Base-by-base conservation (phyloP, 2,329 filamentous ascomycete species). In the Alternaria tenuissima region DNA sequence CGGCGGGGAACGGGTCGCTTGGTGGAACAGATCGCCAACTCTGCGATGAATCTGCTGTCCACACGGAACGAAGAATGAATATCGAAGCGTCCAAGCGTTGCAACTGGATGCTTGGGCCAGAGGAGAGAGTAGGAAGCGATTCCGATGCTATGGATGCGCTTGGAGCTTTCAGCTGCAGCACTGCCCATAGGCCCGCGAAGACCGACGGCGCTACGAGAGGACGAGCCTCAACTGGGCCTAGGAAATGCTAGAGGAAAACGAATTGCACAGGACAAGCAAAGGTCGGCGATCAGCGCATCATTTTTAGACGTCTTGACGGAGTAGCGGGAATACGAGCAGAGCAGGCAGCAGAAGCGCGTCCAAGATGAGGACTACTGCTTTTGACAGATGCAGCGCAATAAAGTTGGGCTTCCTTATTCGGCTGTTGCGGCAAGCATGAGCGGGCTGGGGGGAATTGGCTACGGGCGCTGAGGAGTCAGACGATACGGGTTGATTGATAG, bases 401-500 rank as follows among this genome's bases (percentile, higher is more conserved):
- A 64, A 63, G 59, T 55, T 61, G 65, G 63, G 65, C 69, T 69
- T 64, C 72, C 72, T 52, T 26, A 74, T 76, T 66, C 74, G 75
- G 75, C 65, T 73, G 69, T 62, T 75, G 74, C 74, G 74, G 74
- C 74, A 75, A 76, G 72, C 66, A 68, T 67, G 49, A 62, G 66
- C 36, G 65, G 65, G 58, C 65, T 62, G 56, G 62, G 61, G 57
- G 59, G 61, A 59, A 46, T 61, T 36, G 43, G 48, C 32, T 30
- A 51, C 32, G 60, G 59, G 52, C 59, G 46, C 51, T 57, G 57
- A 61, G 64, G 62, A 74, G 72, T 76, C 73, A 77, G 74, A 70
- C 73, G 74, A 76, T 75, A 68, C 66, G 67, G 69, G 47, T 57
- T 39, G 63, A 59, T 65, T 63, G 70, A 69, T 70, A 63, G 63